phyloP scores from a whole-genome alignment of 2,329 filamentous ascomycete species.

The Fusarium ramigenum region DNA sequence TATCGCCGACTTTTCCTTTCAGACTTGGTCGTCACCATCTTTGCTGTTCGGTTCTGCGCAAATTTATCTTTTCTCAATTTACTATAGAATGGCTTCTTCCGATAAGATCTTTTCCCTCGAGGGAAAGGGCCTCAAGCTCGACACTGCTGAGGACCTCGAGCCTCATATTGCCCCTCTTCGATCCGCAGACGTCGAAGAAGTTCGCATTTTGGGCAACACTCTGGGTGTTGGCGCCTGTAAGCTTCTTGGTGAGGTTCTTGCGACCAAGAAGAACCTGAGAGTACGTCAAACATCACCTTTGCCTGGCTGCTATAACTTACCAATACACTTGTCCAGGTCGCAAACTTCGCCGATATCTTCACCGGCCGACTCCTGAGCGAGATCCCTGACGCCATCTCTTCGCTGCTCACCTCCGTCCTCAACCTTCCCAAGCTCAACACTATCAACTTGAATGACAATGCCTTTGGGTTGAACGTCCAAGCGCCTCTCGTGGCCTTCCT shows the following conservation, averaged over 20 bases:
- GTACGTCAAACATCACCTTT: constrained; percentile 53
- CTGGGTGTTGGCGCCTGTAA: constrained; percentile 89
- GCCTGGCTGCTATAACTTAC: background rate
- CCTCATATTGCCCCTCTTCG: constrained; percentile 81
- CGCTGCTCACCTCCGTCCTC: constrained; percentile 85
- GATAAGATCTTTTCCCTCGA: constrained; percentile 86
- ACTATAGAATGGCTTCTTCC: constrained; percentile 45
- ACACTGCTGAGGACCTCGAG: constrained; percentile 87
- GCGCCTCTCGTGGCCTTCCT: constrained; percentile 94
- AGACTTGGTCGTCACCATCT: constrained; percentile 16
- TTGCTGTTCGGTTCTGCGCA: constrained; percentile 18
- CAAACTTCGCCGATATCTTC: constrained; percentile 97
- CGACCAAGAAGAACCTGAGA: constrained; percentile 83
- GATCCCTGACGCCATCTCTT: constrained; percentile 88
- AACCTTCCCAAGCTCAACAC: constrained; percentile 88
- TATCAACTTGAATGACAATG: constrained; percentile 96
- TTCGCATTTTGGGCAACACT: constrained; percentile 90
- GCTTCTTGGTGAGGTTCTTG: constrained; percentile 82
- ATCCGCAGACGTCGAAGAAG: constrained; percentile 82
- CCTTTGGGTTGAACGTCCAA: constrained; percentile 94
- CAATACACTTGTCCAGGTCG: constrained; percentile 60
- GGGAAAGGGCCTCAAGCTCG: constrained; percentile 91
- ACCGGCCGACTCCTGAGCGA: constrained; percentile 92
- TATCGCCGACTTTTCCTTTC: constrained; percentile 19
- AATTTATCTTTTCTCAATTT: constrained; percentile 2